Percentiles rank a stretch among this genome's conserved stretches.
phyloP scores from a whole-genome alignment of 169 alveolate species.

The Plasmodium inui region DNA sequence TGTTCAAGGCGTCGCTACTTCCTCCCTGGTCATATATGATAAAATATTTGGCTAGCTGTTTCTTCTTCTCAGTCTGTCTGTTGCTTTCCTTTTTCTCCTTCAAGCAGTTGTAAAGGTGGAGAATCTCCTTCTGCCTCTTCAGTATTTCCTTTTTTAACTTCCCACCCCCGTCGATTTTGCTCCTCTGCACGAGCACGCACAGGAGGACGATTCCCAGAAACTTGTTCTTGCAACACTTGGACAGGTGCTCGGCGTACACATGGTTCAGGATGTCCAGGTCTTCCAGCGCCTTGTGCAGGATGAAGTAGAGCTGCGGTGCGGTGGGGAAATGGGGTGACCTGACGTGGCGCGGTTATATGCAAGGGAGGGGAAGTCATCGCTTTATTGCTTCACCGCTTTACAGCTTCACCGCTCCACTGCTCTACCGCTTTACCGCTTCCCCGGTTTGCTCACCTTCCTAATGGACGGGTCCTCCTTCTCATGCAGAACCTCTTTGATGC shows the following conservation, averaged over 20 bases:
- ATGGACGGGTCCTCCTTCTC: conserved; percentile 43
- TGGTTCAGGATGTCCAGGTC: conserved; percentile 20
- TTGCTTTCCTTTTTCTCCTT: not conserved
- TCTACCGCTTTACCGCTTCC: not conserved
- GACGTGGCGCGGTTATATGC: not conserved
- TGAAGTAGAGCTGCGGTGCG: conserved; percentile 2
- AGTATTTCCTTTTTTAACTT: conserved; percentile 40
- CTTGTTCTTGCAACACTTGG: conserved; percentile 53
- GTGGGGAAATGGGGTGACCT: not conserved
- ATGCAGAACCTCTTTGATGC: conserved; percentile 35
- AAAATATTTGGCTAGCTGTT: conserved; percentile 41
- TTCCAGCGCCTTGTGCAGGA: conserved; percentile 46
- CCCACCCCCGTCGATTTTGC: conserved; percentile 75
- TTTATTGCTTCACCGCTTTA: not conserved
- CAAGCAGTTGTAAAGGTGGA: not conserved
- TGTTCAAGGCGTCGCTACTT: not conserved
- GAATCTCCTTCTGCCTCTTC: conserved; percentile 38
- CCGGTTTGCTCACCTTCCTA: conserved; percentile 28
- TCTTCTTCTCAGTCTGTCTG: not conserved
- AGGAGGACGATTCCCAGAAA: conserved; percentile 31
- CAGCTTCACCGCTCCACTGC: no score
- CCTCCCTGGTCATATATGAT: conserved; percentile 24
- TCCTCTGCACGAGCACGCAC: conserved; percentile 55
- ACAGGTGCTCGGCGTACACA: conserved; percentile 19
- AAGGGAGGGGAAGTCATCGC: not conserved